These are phyloP conservation scores for Isoetes taiwanensis DNA, from an alignment of 75 land plant species.

Conservation along the genomic window DNA sequence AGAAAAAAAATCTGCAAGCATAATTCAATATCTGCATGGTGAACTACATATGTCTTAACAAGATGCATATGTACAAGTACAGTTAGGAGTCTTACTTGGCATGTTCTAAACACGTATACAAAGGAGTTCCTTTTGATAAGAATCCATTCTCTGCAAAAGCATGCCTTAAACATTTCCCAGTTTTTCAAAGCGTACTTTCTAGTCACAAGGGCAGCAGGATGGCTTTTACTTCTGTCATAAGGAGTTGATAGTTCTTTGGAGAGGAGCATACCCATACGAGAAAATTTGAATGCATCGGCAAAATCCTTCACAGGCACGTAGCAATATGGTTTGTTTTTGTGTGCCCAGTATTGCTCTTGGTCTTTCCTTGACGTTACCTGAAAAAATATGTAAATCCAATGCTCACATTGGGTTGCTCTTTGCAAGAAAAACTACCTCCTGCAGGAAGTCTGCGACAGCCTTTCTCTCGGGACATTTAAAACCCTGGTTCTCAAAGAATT, in stretches of 20 bases:
- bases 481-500: conserved; percentile 60
- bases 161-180: conserved; percentile 50
- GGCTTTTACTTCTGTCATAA: conserved; percentile 38
- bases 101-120: conserved; percentile 45
- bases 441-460: conserved; percentile 70
- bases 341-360: conserved; percentile 87
- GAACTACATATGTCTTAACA: no score
- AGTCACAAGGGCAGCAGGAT: conserved; percentile 58
- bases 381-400: no score
- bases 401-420: no score
- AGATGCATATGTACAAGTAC: no score
- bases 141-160: conserved; percentile 62
- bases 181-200: conserved; percentile 38
- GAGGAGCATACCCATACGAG: conserved; percentile 46
- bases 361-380: conserved; percentile 88
- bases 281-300: conserved; percentile 38
- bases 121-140: conserved; percentile 75
- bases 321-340: conserved; percentile 39
- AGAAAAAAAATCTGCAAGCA: no score
- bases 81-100: conserved; percentile 38
- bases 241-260: conserved; percentile 47
- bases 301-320: conserved; percentile 63
- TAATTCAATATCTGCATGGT: no score
- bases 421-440: conserved; percentile 79
- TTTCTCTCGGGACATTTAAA: conserved; percentile 66